phyloP scores from a whole-genome alignment of 352 stramenopile genomes.

The Globisporangium apiculatum region DNA sequence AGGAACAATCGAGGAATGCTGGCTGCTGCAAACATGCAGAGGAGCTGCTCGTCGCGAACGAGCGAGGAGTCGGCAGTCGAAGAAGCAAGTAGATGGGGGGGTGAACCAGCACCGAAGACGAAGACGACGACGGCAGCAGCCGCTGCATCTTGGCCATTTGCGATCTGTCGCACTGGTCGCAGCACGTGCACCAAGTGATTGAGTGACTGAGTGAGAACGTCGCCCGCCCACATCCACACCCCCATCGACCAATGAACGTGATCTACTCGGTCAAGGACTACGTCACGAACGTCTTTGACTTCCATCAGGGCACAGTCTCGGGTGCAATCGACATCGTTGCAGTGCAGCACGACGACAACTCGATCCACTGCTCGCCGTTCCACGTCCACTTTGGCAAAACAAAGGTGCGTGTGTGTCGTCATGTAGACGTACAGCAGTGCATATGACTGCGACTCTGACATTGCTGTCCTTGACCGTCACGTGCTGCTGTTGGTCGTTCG shows the following conservation, averaged over 20 bases:
- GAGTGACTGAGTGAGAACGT: not conserved
- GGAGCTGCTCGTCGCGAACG: no score
- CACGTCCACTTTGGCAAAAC: constrained; percentile 73
- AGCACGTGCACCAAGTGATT: not conserved
- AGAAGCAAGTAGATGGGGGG: no score
- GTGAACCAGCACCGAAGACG: no score
- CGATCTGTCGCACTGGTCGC: no score
- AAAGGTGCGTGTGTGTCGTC: constrained; percentile 16
- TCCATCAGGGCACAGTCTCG: constrained; percentile 46
- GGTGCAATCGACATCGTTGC: constrained; percentile 82
- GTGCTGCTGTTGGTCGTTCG: not conserved
- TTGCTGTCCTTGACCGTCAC: no score
- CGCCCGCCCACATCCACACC: not conserved
- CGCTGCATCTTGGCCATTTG: not conserved
- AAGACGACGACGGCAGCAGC: no score
- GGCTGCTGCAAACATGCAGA: no score
- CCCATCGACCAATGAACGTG: constrained; percentile 52
- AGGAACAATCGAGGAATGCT: no score
- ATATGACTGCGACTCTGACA: no score
- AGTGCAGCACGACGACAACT: constrained; percentile 64
- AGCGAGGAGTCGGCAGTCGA: no score
- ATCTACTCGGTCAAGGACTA: constrained; percentile 86
- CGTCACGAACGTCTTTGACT: constrained; percentile 74
- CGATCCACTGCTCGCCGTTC: constrained; percentile 64
- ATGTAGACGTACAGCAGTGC: not conserved